A percentile compares a stretch with the other conserved stretches of the same genome.
Conservation (phyloP, 345 rosid genomes). For the Clausena lansium region DNA sequence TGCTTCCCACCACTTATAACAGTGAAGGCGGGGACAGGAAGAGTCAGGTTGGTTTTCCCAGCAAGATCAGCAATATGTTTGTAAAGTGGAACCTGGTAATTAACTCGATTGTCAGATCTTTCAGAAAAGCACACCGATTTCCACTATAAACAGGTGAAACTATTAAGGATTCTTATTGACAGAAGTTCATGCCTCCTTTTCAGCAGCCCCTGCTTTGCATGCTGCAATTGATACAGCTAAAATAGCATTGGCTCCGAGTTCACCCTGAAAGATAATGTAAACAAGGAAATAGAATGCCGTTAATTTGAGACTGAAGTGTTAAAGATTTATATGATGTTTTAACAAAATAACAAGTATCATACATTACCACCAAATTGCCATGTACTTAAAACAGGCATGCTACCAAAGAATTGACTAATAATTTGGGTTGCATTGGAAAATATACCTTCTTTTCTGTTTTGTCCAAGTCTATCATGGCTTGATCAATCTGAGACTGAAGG, state of each 20-base stretch:
- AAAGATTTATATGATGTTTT: not conserved
- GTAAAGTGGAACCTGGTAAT: constrained; percentile 79
- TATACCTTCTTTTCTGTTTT: constrained; percentile 91
- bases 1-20: constrained; percentile 91
- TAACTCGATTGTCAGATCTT: constrained; percentile 18
- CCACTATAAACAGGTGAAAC: constrained; percentile 1
- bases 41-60: constrained; percentile 56
- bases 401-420: not conserved
- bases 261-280: constrained; percentile 45
- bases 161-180: not conserved
- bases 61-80: constrained; percentile 87
- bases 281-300: constrained; percentile 6
- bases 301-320: not conserved
- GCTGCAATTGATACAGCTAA: constrained; percentile 97
- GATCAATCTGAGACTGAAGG: constrained; percentile 86
- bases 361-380: not conserved
- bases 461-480: constrained; percentile 97
- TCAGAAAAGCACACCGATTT: constrained; percentile 7
- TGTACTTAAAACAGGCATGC: not conserved
- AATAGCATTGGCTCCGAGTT: constrained; percentile 93
- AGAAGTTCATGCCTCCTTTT: constrained; percentile 63
- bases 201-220: constrained; percentile 99
- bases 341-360: too few species aligned
- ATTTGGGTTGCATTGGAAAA: not conserved
- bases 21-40: constrained; percentile 96